Conservation (phyloP, 805 yeast genomes). For the Lipomyces oligophaga region DNA sequence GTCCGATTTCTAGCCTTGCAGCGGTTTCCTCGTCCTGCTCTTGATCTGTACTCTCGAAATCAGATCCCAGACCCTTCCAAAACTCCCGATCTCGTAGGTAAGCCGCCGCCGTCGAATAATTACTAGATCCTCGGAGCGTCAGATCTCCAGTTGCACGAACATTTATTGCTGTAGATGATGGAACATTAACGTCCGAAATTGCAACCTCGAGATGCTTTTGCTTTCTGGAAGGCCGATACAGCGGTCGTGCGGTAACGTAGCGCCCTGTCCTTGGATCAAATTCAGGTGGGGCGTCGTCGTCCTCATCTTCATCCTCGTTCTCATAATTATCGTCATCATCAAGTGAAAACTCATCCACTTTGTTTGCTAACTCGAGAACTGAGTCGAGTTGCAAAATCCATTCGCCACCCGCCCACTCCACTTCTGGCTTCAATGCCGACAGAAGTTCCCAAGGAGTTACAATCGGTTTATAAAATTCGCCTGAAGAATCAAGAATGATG, state of each 20-base stretch:
- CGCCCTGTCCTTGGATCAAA: slow-evolving; percentile 88
- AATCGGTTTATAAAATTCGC: slow-evolving; percentile 84
- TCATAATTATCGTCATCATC: slow-evolving; percentile 18
- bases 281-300: slow-evolving; percentile 55
- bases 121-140: slow-evolving; percentile 65
- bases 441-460: slow-evolving; percentile 89
- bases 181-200: slow-evolving; percentile 31
- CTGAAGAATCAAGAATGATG: slow-evolving; percentile 70
- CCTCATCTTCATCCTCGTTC: slow-evolving; percentile 39
- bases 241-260: slow-evolving; percentile 67
- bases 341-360: slow-evolving; percentile 30
- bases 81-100: slow-evolving; percentile 59
- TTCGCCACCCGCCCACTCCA: slow-evolving; percentile 79
- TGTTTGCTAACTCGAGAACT: too few species aligned
- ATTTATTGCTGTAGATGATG: neutral
- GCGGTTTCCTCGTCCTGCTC: slow-evolving; percentile 46
- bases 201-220: slow-evolving; percentile 67
- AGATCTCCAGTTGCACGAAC: slow-evolving; percentile 43
- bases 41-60: slow-evolving; percentile 45
- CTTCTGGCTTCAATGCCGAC: slow-evolving; percentile 69
- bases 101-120: slow-evolving; percentile 73
- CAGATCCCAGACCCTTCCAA: slow-evolving; percentile 93
- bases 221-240: slow-evolving; percentile 49
- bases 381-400: slow-evolving; percentile 83
- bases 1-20: slow-evolving; percentile 77